Conservation (phyloP, 192 early-diverging fungal genomes). For the Backusella psychrophila region DNA sequence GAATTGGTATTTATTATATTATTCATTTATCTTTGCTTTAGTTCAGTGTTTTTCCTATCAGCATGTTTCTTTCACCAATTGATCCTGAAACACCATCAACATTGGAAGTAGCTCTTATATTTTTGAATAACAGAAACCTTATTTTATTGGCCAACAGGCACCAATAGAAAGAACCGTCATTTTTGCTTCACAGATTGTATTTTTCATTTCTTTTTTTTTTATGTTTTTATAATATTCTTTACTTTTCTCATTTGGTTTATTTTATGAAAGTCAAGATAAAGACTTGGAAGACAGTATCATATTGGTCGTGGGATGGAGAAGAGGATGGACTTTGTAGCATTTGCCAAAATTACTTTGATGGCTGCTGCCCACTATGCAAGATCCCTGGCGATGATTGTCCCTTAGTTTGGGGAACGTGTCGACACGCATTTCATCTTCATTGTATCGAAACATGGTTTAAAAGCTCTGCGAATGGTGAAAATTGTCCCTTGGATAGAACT, state of each 20-base stretch:
- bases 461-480: slow-evolving; percentile 65
- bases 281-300: slow-evolving; percentile 76
- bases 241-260: not conserved
- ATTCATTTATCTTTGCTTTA: too few species aligned
- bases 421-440: slow-evolving; percentile 93
- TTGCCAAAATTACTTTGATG: slow-evolving; percentile 83
- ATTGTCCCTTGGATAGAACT: slow-evolving; percentile 88
- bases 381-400: slow-evolving; percentile 88
- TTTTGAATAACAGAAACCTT: too few species aligned
- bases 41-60: too few species aligned
- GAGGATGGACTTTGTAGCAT: slow-evolving; percentile 88
- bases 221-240: not conserved
- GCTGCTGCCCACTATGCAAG: slow-evolving; percentile 81
- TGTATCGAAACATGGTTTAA: slow-evolving; percentile 83
- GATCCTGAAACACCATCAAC: too few species aligned
- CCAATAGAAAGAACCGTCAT: too few species aligned
- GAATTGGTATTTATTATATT: too few species aligned
- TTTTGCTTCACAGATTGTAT: too few species aligned
- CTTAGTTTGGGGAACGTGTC: slow-evolving; percentile 87
- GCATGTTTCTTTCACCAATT: too few species aligned
- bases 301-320: slow-evolving; percentile 89
- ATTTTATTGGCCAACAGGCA: too few species aligned
- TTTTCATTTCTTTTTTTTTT: too few species aligned
- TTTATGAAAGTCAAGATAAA: slow-evolving; percentile 32
- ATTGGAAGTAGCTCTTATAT: too few species aligned